Evolutionary conservation across 139 green algal genomes (phyloP).

Genomic region (Astrephomene gubernaculifera): DNA sequence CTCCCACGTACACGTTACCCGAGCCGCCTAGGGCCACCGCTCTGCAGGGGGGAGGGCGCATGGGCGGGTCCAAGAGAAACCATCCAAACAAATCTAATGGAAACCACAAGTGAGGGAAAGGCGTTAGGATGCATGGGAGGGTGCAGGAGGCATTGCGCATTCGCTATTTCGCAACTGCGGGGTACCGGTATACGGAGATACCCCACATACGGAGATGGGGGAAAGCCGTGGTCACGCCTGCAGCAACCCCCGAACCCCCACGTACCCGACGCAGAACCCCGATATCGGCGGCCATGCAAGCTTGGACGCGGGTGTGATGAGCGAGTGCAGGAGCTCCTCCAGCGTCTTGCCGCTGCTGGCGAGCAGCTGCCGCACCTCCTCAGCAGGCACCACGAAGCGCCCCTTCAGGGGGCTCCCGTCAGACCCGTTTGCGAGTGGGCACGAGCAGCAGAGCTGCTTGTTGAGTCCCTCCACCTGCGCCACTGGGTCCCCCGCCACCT

Average conservation of each 20-base stretch:
- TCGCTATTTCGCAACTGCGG: no score
- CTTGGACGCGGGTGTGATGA: slow-evolving; percentile 72
- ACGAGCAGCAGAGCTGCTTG: not conserved
- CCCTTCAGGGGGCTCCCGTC: slow-evolving; percentile 23
- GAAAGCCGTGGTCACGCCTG: no score
- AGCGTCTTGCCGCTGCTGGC: slow-evolving; percentile 42
- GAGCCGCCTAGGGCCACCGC: slow-evolving; percentile 77
- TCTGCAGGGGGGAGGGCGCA: slow-evolving; percentile 66
- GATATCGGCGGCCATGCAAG: slow-evolving; percentile 81
- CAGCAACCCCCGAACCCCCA: not conserved
- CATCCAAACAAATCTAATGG: no score
- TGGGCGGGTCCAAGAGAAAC: no score
- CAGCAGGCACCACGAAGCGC: slow-evolving; percentile 52
- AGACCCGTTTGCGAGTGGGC: not conserved
- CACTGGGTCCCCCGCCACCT: no score
- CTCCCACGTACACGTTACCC: slow-evolving; percentile 86
- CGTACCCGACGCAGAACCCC: slow-evolving; percentile 80
- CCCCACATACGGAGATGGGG: no score
- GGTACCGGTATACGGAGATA: no score
- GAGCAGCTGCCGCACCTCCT: slow-evolving; percentile 61
- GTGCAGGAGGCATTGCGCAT: no score
- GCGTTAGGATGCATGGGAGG: no score
- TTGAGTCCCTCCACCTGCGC: no score
- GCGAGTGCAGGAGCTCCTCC: slow-evolving; percentile 69
- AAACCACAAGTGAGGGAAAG: no score